Evolutionary conservation across 2,329 filamentous ascomycete species (phyloP).

Genomic region (Tolypocladium guangdongense): DNA sequence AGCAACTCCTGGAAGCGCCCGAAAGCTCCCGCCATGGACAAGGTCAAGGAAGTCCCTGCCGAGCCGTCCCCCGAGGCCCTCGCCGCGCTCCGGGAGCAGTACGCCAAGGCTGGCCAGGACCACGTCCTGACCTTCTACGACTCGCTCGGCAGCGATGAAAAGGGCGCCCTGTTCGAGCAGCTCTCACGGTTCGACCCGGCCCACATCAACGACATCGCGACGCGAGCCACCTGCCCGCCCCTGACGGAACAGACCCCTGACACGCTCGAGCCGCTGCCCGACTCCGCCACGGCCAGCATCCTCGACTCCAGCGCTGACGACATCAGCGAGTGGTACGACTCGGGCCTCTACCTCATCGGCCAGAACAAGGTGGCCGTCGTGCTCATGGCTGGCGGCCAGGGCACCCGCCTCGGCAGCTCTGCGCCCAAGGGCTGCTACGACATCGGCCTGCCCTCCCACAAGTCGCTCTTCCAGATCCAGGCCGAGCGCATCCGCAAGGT

Average conservation of each 20-base stretch:
- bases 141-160: slow-evolving; percentile 59
- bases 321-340: slow-evolving; percentile 73
- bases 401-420: slow-evolving; percentile 86
- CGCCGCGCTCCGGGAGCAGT: slow-evolving; percentile 57
- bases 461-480: slow-evolving; percentile 96
- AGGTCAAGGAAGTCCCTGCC: slow-evolving; percentile 30
- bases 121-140: slow-evolving; percentile 79
- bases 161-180: slow-evolving; percentile 71
- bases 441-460: slow-evolving; percentile 84
- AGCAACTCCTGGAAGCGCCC: no score
- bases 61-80: slow-evolving; percentile 57
- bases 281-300: slow-evolving; percentile 77
- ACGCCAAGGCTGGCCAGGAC: slow-evolving; percentile 67
- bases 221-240: slow-evolving; percentile 71
- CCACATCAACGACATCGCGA: slow-evolving; percentile 78
- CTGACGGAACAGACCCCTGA: slow-evolving; percentile 45
- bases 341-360: slow-evolving; percentile 68
- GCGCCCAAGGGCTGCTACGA: slow-evolving; percentile 96
- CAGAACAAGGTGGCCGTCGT: slow-evolving; percentile 75
- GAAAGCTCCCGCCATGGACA: slow-evolving; percentile 24
- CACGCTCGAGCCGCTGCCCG: slow-evolving; percentile 75
- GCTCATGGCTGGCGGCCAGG: slow-evolving; percentile 94
- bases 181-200: slow-evolving; percentile 71
- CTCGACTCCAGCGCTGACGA: slow-evolving; percentile 75
- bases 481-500: slow-evolving; percentile 86